Base-by-base conservation (phyloP, 192 early-diverging fungal genomes). In the Podila minutissima region DNA sequence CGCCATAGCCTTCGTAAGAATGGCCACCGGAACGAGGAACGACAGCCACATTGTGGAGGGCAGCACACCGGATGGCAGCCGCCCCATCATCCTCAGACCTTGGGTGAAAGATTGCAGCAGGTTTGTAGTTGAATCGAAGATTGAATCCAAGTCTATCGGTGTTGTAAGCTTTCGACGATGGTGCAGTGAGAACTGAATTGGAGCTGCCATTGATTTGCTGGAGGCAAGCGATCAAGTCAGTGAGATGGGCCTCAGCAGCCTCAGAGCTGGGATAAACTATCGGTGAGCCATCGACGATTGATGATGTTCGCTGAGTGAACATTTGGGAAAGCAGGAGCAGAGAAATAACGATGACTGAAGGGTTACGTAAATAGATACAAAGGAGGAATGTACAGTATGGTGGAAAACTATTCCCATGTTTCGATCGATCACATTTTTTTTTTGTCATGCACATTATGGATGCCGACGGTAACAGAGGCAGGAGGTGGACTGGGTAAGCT, bases 1-100 rank as follows among this genome's bases (percentile, higher is more conserved):
- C 68, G 7, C 66, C 37, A 22, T 88, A 82, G 24, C 69, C 83
- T 84, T 89, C 88, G 61, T 82, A 89, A 11, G 85, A 86, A 63
- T 89, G 87, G 15, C 87, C 87, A 33, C 87, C 87, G 35, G 75
- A 78, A 50, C 87, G 65, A 17, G 71, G 70, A 35, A 64, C 61
- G 55, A 82, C 57, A 26, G 66, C 22, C 11, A 82, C 46, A 35
- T 60, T 66, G 19, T 55, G 26, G 24, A 53, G 5, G 35, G 46
- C 65, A 6, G 71, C 78, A 66, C 78, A 82, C 37, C 71, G 61
- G 17, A 82, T 53, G 28, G 64, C 46, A n/a, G 50, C 55, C 37
- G 13, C 41, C 2, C 31, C 55, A 48, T 74, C 72, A 17, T 15
- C 63, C 10, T 59, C 32, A 4, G 24, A 51, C 1, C 20, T 24